Percentiles rank a stretch among this genome's conserved stretches.
phyloP scores from a whole-genome alignment of 306 rosid genomes.

The Fagus sylvatica region DNA sequence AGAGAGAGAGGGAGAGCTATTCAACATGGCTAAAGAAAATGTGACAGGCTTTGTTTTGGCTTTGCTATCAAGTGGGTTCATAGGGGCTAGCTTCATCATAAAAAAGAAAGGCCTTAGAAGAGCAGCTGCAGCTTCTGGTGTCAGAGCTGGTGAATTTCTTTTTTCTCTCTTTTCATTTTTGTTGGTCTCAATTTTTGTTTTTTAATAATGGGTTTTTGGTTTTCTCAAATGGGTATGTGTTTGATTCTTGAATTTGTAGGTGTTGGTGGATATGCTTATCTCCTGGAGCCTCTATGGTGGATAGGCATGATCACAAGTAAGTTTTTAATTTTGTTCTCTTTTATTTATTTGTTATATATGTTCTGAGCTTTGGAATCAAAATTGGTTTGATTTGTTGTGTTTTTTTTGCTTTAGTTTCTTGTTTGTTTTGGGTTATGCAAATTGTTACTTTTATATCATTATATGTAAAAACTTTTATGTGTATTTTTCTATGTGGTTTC shows the following conservation, averaged over 20 bases:
- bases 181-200: not conserved
- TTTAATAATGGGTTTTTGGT: not conserved
- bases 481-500: not conserved
- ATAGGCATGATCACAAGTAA: conserved; percentile 77
- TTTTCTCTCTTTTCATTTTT: too few relatives aligned
- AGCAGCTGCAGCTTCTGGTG: conserved; percentile 77
- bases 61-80: conserved; percentile 71
- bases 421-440: conserved; percentile 6
- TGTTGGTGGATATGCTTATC: conserved; percentile 81
- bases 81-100: conserved; percentile 85
- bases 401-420: conserved; percentile 20
- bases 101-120: conserved; percentile 81
- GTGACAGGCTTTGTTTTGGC: conserved; percentile 68
- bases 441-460: not conserved
- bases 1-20: conserved; percentile 16
- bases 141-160: conserved; percentile 61
- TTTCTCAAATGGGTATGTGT: conserved; percentile 14
- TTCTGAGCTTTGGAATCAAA: conserved; percentile 2
- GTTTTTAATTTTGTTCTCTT: conserved; percentile 14
- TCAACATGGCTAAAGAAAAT: conserved; percentile 61
- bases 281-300: conserved; percentile 95
- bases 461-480: not conserved
- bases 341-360: conserved; percentile 5
- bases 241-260: conserved; percentile 46
- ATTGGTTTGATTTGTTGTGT: not conserved